phyloP scores from a whole-genome alignment of 2,329 filamentous ascomycete species.

The Clonostachys rosea region DNA sequence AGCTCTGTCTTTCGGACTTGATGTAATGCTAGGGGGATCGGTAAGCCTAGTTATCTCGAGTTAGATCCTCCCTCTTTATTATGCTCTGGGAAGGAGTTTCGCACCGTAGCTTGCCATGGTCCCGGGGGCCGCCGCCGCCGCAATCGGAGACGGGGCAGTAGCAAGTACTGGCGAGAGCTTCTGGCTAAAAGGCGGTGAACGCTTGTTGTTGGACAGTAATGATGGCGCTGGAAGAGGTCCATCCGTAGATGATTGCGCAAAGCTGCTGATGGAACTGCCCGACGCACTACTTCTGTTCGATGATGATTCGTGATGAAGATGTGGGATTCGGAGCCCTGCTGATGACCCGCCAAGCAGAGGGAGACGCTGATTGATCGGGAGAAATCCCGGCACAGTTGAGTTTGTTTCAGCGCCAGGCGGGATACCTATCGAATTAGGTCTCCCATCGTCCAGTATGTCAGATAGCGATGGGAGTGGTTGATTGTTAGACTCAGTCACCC shows the following conservation, averaged over 20 bases:
- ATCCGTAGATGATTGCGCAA: slow-evolving; percentile 38
- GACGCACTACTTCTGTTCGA: slow-evolving; percentile 37
- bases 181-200: background rate
- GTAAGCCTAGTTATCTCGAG: too few species aligned
- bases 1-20: slow-evolving; percentile 2
- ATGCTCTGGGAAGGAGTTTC: background rate
- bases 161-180: background rate
- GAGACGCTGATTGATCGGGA: slow-evolving; percentile 20
- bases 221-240: slow-evolving; percentile 50
- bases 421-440: background rate
- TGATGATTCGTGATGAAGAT: slow-evolving; percentile 38
- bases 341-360: slow-evolving; percentile 15
- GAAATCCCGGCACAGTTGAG: slow-evolving; percentile 11
- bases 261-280: slow-evolving; percentile 22
- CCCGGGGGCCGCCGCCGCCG: slow-evolving; percentile 12
- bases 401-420: background rate
- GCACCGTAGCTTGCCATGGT: slow-evolving; percentile 22
- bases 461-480: slow-evolving; percentile 36
- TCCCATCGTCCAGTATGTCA: slow-evolving; percentile 37
- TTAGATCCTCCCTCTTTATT: too few species aligned
- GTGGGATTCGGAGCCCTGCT: slow-evolving; percentile 21
- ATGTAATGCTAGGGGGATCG: background rate
- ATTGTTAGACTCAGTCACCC: background rate
- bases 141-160: slow-evolving; percentile 13
- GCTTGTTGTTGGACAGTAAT: slow-evolving; percentile 36